Evolutionary conservation across 2,329 filamentous ascomycete species (phyloP).

Genomic region (Zymoseptoria passerinii): DNA sequence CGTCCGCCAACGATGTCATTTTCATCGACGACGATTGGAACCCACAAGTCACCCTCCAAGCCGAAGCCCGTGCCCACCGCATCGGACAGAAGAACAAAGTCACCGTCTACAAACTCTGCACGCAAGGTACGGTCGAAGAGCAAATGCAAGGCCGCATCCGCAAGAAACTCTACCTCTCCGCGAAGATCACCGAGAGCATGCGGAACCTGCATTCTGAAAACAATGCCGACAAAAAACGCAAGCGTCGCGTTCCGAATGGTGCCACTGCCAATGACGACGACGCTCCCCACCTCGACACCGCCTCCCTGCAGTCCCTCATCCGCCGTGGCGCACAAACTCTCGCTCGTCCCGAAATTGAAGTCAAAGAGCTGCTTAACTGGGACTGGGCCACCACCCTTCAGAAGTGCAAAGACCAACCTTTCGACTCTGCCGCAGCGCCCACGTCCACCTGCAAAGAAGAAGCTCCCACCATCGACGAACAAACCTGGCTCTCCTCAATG

Average conservation of each 20-base stretch:
- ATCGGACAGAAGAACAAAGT: conserved; percentile 49
- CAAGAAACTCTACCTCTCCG: conserved; percentile 55
- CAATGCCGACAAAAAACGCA: conserved; percentile 28
- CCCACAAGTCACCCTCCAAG: conserved; percentile 46
- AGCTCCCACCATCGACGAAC: conserved; percentile 39
- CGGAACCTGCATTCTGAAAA: conserved; percentile 41
- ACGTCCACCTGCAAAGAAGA: conserved; percentile 15
- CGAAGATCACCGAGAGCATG: conserved; percentile 54
- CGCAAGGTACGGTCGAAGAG: conserved; percentile 50
- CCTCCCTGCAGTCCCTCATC: conserved; percentile 47
- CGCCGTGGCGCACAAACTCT: conserved; percentile 48
- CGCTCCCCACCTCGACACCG: conserved; percentile 44
- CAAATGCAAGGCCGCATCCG: conserved; percentile 51
- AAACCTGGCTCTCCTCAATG: conserved; percentile 48
- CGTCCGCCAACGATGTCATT: conserved; percentile 47
- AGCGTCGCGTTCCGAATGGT: conserved; percentile 16
- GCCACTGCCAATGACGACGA: conserved; percentile 38
- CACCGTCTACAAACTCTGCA: conserved; percentile 49
- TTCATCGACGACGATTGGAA: conserved; percentile 52
- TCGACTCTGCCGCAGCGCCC: conserved; percentile 35
- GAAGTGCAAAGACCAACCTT: conserved; percentile 46
- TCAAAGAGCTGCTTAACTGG: conserved; percentile 51
- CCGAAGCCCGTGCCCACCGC: conserved; percentile 47
- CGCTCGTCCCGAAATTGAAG: conserved; percentile 44
- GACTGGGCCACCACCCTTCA: conserved; percentile 46